Conservation (phyloP, 345 rosid genomes). For the Syzygium jambos region DNA sequence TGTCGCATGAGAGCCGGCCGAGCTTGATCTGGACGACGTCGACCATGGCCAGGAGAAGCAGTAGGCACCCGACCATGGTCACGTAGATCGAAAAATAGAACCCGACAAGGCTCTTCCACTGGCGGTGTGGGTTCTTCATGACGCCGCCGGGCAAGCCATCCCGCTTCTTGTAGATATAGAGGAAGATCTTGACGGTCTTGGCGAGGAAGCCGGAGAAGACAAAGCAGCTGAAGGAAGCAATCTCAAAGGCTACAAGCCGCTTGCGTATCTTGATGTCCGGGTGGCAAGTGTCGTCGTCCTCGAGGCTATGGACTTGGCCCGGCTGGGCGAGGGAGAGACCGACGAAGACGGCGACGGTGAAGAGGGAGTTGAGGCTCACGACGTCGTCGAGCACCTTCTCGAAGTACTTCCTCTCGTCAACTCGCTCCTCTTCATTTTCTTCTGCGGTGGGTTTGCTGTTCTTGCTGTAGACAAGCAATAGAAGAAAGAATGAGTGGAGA, state of each 20-base stretch:
- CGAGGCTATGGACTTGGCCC: slow-evolving; percentile 3
- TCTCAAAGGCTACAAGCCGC: slow-evolving; percentile 2
- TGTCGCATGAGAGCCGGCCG: slow-evolving; percentile 1
- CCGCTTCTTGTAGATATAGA: background rate
- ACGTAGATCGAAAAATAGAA: slow-evolving; percentile 4
- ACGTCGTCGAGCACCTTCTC: slow-evolving; percentile 2
- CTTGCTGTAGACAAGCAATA: background rate
- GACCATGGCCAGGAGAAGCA: slow-evolving; percentile 6
- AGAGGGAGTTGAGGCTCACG: slow-evolving; percentile 6
- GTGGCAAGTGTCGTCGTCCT: background rate
- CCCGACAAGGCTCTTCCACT: background rate
- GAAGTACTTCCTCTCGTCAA: background rate
- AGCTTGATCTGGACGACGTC: slow-evolving; percentile 4
- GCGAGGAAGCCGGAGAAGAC: slow-evolving; percentile 10
- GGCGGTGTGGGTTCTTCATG: background rate
- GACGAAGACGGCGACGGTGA: slow-evolving; percentile 1
- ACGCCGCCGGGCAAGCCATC: background rate
- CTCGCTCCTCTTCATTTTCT: background rate
- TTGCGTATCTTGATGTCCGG: background rate
- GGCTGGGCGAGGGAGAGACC: slow-evolving; percentile 2
- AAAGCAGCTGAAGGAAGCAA: slow-evolving; percentile 9
- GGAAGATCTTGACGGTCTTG: slow-evolving; percentile 7
- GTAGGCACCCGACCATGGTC: slow-evolving; percentile 1
- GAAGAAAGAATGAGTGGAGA: background rate
- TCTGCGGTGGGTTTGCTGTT: too few relatives aligned